Conservation (phyloP, 148 eudicot genomes). For the Suaeda aralocaspica region DNA sequence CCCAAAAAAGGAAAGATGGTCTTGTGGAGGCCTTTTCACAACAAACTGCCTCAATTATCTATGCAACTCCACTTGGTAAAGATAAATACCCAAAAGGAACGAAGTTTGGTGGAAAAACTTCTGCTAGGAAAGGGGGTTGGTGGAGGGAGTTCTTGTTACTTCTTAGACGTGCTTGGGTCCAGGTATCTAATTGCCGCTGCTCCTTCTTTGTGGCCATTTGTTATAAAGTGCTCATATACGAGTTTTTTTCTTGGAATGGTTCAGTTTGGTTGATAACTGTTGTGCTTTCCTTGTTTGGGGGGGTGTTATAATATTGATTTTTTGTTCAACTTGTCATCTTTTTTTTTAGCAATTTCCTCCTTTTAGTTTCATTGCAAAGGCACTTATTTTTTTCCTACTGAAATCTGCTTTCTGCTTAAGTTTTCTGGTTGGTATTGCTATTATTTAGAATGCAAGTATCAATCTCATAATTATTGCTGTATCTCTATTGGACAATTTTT, state of each 20-base stretch:
- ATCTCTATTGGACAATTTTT: background rate
- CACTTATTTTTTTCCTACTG: background rate
- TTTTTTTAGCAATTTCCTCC: background rate
- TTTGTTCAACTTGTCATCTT: background rate
- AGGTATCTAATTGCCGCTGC: slow-evolving; percentile 40
- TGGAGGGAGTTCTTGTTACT: slow-evolving; percentile 90
- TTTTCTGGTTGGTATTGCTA: background rate
- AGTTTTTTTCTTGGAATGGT: slow-evolving; percentile 2
- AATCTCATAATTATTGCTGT: slow-evolving; percentile 5
- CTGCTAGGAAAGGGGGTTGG: slow-evolving; percentile 58
- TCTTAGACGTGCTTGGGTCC: slow-evolving; percentile 99
- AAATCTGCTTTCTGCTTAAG: no score
- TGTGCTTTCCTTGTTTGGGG: background rate
- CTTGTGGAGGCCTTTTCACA: slow-evolving; percentile 77
- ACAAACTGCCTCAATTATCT: slow-evolving; percentile 49
- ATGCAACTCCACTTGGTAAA: slow-evolving; percentile 52
- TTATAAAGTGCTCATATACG: background rate
- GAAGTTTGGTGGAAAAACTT: slow-evolving; percentile 31
- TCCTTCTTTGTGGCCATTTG: background rate
- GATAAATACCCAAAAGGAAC: slow-evolving; percentile 30
- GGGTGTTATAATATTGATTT: background rate
- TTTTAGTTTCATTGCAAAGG: background rate
- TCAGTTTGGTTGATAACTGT: background rate
- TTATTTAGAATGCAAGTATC: background rate
- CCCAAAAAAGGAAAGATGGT: slow-evolving; percentile 79